Percentiles rank a stretch among this genome's conserved stretches.
These are phyloP conservation scores for Parietichytrium sp. DNA, from an alignment of 108 stramenopile species.

Conservation along the genomic window DNA sequence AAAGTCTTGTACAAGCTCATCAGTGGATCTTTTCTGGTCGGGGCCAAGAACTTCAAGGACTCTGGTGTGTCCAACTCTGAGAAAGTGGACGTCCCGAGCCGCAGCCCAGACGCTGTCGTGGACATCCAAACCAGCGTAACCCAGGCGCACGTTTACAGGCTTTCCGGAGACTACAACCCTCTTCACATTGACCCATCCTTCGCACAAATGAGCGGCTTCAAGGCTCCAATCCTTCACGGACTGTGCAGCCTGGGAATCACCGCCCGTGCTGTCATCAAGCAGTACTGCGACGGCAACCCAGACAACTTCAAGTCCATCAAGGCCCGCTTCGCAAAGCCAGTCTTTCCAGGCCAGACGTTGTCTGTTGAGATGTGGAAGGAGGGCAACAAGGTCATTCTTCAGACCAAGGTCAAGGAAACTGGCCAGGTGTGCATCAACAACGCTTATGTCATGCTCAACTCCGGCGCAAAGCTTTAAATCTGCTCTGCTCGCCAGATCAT, in stretches of 20 bases:
- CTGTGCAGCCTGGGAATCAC: conserved; percentile 76
- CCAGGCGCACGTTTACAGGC: conserved; percentile 77
- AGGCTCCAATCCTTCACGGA: conserved; percentile 77
- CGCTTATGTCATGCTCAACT: conserved; percentile 32
- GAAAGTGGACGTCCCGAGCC: conserved; percentile 2
- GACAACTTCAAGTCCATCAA: conserved; percentile 11
- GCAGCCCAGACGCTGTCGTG: conserved; percentile 36
- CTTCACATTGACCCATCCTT: conserved; percentile 71
- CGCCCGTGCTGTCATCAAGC: conserved; percentile 61
- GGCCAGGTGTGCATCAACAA: conserved; percentile 38
- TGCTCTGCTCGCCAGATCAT: too few relatives aligned
- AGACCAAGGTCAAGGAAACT: conserved; percentile 30
- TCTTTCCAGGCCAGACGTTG: conserved; percentile 45
- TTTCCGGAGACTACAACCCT: conserved; percentile 84
- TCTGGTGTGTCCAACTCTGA: conserved; percentile 38
- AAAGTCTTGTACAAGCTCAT: background rate
- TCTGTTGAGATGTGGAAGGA: conserved; percentile 39
- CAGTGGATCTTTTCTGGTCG: conserved; percentile 18
- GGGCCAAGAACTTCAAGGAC: conserved; percentile 40
- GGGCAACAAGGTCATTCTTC: conserved; percentile 39
- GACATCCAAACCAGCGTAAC: conserved; percentile 54
- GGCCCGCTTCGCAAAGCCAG: conserved; percentile 46
- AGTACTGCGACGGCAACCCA: conserved; percentile 32
- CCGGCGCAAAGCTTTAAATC: conserved; percentile 35
- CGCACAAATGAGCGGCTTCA: conserved; percentile 49